These are phyloP conservation scores for Diaporthe sp. DNA, from an alignment of 2,329 filamentous ascomycete species.

Conservation along the genomic window DNA sequence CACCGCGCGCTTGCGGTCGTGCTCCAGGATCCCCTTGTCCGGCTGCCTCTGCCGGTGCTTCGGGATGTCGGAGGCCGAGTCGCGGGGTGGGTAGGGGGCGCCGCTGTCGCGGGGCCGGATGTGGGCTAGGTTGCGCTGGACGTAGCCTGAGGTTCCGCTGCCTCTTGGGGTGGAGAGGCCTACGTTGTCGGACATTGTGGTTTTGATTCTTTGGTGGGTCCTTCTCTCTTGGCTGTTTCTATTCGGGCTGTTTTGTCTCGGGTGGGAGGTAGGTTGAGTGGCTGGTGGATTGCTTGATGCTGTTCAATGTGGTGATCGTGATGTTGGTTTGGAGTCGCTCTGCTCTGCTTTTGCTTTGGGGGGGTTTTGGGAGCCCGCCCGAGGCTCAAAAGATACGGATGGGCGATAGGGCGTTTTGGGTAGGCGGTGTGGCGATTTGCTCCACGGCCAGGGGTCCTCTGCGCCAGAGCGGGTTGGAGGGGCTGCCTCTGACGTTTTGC, in stretches of 20 bases:
- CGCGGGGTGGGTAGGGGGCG: constrained; percentile 72
- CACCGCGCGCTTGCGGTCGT: constrained; percentile 90
- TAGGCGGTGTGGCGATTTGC: constrained; percentile 29
- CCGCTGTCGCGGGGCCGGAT: constrained; percentile 85
- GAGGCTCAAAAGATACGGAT: not conserved
- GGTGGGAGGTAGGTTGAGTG: not conserved
- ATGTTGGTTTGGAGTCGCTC: constrained; percentile 12
- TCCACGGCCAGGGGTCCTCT: not conserved
- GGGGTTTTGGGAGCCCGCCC: not conserved
- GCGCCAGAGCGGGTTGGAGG: constrained; percentile 22
- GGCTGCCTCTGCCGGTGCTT: constrained; percentile 86
- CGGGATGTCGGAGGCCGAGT: constrained; percentile 50
- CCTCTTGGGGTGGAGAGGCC: constrained; percentile 94
- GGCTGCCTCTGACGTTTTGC: constrained; percentile 37
- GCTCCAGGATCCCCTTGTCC: constrained; percentile 92
- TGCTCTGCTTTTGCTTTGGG: constrained; percentile 3
- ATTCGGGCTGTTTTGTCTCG: no score
- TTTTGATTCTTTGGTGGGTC: not conserved
- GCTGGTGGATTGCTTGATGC: not conserved
- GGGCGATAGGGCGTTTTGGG: constrained; percentile 12
- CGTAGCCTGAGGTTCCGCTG: constrained; percentile 96
- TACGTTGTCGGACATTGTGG: constrained; percentile 92
- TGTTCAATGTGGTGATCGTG: not conserved
- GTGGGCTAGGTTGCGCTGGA: constrained; percentile 94
- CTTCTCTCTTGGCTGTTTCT: no score